Base-by-base conservation (phyloP, 225 moss, liverwort and hornwort species). In the Ulota crispa region DNA sequence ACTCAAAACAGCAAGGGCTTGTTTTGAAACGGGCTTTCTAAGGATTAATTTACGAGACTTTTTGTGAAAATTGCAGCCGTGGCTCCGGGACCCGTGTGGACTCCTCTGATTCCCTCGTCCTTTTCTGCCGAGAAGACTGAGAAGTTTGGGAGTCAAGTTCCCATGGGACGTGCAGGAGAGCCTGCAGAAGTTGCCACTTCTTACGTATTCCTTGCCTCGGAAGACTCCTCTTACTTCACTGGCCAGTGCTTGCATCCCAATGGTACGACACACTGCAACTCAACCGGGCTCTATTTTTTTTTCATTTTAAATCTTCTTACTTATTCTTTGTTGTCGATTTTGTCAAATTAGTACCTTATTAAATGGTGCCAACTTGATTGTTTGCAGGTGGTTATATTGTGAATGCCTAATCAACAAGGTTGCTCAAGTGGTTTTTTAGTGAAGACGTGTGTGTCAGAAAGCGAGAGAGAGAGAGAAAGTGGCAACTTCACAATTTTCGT, bases 241-340 rank as follows among this genome's bases (percentile, higher is more conserved):
- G 96, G 95, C 80, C 96, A 95, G 88, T 93, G 93, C 41, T 81
- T 95, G 64, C 96, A 96, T 87, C 95, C 93, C 1, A 96, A 96
- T 63, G 96, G 96, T 96, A 81, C 1, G 57, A 81, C 45, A 45
- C 45, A 14, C 18, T 23, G 0, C 9, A 63, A 31, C 52, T n/a
- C 8, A 0, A 34, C 9, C 74, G 21, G 7, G 4, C 28, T 67
- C 23, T 52, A 50, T 1, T 16, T 18, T 2, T 16, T 50, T 16
- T 50, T 50, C 5, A 18, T 5, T 50, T 50, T n/a, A n/a, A n/a
- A n/a, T n/a, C n/a, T 50, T 50, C 16, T 1, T 16, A 50, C 18
- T 18, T 16, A 18, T 50, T 15, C 2, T 5, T 50, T 50, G 1
- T 50, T 50, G 50, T 50, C 18, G 4, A 56, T 18, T 23, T 2